A percentile compares a stretch with the other conserved stretches of the same genome.
phyloP scores from a whole-genome alignment of 352 stramenopile genomes.

The Phytopythium boreale region DNA sequence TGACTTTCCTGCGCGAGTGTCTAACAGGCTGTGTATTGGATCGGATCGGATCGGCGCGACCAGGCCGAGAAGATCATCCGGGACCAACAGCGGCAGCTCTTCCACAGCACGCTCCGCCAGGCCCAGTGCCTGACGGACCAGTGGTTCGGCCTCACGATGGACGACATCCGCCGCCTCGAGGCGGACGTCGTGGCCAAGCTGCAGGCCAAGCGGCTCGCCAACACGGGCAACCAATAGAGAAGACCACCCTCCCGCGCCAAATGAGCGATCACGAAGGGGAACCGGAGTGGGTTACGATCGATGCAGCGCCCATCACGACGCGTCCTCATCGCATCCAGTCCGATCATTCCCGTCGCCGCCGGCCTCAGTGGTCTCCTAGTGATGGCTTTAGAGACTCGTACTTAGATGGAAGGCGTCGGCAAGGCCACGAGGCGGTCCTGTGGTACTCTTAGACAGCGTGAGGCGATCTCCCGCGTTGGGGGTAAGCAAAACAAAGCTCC shows the following conservation, averaged over 20 bases:
- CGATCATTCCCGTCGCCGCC: not conserved
- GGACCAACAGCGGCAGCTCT: constrained; percentile 81
- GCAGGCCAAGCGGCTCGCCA: constrained; percentile 59
- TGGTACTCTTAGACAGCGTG: not conserved
- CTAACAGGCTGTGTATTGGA: not conserved
- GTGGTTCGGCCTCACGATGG: constrained; percentile 82
- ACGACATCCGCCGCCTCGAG: constrained; percentile 81
- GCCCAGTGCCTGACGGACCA: constrained; percentile 79
- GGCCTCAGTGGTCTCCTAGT: not conserved
- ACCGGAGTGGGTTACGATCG: not conserved
- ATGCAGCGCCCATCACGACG: not conserved
- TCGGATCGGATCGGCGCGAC: not conserved
- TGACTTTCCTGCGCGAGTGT: not conserved
- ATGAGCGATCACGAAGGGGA: not conserved
- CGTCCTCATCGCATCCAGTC: not conserved
- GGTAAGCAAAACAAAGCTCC: not conserved
- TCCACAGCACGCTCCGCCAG: constrained; percentile 64
- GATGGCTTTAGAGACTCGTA: not conserved
- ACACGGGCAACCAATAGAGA: constrained; percentile 39
- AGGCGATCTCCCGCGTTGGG: not conserved
- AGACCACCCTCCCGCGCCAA: not conserved
- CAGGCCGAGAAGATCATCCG: constrained; percentile 78
- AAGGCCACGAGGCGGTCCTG: not conserved
- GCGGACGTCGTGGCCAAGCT: constrained; percentile 72
- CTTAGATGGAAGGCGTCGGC: not conserved